These are phyloP conservation scores for Colletotrichum chrysophilum DNA, from an alignment of 2,329 filamentous ascomycete genomes.

Conservation along the genomic window DNA sequence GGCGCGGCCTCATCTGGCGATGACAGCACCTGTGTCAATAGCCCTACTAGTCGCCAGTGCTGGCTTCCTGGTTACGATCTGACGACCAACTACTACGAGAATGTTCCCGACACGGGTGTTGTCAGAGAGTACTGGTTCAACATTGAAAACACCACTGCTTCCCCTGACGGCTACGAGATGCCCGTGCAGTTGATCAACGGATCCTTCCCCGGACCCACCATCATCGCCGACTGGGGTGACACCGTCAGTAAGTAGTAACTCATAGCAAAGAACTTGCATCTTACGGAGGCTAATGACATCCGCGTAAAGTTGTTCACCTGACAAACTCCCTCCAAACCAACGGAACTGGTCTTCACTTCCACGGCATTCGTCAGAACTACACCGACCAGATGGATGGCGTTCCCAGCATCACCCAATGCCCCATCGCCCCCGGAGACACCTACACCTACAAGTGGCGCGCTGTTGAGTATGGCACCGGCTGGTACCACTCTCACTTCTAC, in stretches of 20 bases:
- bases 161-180: neutral
- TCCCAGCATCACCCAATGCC: slow-evolving; percentile 52
- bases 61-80: neutral
- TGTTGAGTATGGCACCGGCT: slow-evolving; percentile 58
- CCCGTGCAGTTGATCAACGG: neutral
- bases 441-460: slow-evolving; percentile 64
- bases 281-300: neutral
- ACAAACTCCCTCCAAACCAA: slow-evolving; percentile 57
- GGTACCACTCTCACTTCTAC: slow-evolving; percentile 67
- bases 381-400: slow-evolving; percentile 64
- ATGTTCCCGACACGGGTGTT: neutral
- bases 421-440: slow-evolving; percentile 53
- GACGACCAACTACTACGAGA: neutral
- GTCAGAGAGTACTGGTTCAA: neutral
- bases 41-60: neutral
- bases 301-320: slow-evolving; percentile 45
- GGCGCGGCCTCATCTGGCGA: neutral
- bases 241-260: neutral
- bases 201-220: neutral
- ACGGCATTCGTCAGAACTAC: slow-evolving; percentile 63
- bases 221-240: neutral
- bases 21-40: neutral
- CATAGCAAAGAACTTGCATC: neutral
- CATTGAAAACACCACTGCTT: neutral
- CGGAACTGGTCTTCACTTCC: slow-evolving; percentile 67